Percentiles rank a stretch among this genome's conserved stretches.
Evolutionary conservation across 2,329 filamentous ascomycete species (phyloP).

Genomic region (Pezicula neosporulosa): DNA sequence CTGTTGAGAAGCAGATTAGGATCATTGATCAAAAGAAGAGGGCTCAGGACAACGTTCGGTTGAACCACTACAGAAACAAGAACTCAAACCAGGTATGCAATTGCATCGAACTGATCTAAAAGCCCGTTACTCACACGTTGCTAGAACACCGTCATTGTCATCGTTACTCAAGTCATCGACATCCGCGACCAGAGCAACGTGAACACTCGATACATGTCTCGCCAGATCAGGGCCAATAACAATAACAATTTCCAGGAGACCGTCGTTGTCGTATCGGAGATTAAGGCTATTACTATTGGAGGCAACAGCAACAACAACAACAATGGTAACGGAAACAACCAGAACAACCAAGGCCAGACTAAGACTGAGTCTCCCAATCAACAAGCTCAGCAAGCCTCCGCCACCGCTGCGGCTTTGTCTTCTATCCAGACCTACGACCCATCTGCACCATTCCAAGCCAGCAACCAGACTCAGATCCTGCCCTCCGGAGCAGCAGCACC

Average conservation of each 20-base stretch:
- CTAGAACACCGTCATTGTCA: slow-evolving; percentile 25
- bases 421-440: slow-evolving; percentile 7
- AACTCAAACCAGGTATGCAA: slow-evolving; percentile 22
- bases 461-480: slow-evolving; percentile 3
- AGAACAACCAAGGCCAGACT: slow-evolving; percentile 10
- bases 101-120: background rate
- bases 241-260: slow-evolving; percentile 6
- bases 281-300: slow-evolving; percentile 8
- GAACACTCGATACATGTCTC: slow-evolving; percentile 21
- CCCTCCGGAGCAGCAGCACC: slow-evolving; percentile 2
- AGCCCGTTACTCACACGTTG: slow-evolving; percentile 4
- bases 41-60: slow-evolving; percentile 24
- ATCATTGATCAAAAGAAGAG: slow-evolving; percentile 8
- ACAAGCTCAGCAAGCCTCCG: slow-evolving; percentile 1
- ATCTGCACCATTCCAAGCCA: slow-evolving; percentile 3
- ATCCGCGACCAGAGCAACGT: slow-evolving; percentile 13
- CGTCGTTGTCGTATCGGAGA: slow-evolving; percentile 16
- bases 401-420: slow-evolving; percentile 6
- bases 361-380: slow-evolving; percentile 12
- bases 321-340: slow-evolving; percentile 7
- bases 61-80: slow-evolving; percentile 23
- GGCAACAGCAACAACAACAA: slow-evolving; percentile 1
- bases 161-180: slow-evolving; percentile 23
- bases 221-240: slow-evolving; percentile 21
- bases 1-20: slow-evolving; percentile 9